Percentiles rank a stretch among this genome's conserved stretches.
phyloP scores from a whole-genome alignment of 1,284 basidiomycete species.

The Anthracocystis walkeri region DNA sequence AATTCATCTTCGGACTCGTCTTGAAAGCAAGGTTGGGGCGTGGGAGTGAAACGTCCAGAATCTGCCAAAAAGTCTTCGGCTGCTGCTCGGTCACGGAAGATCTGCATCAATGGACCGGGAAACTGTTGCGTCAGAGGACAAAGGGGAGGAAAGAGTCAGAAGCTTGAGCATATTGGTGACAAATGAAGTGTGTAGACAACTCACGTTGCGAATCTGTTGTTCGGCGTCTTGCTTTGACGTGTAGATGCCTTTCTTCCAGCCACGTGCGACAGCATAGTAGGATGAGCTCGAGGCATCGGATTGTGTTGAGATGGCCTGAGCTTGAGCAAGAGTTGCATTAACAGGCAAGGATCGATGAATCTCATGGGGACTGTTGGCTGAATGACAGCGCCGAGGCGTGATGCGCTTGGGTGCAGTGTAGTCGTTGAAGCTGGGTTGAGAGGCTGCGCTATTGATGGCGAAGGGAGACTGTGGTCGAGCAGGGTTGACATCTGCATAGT shows the following conservation, averaged over 20 bases:
- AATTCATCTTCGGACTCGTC: conserved; percentile 40
- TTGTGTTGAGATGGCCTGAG: not conserved
- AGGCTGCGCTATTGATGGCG: conserved; percentile 12
- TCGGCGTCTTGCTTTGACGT: conserved; percentile 40
- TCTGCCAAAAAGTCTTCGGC: conserved; percentile 36
- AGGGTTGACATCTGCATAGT: conserved; percentile 1
- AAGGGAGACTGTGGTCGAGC: conserved; percentile 27
- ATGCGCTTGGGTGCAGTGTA: conserved; percentile 9
- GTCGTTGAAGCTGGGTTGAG: conserved; percentile 3
- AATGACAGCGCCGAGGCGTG: conserved; percentile 10
- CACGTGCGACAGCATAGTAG: conserved; percentile 46
- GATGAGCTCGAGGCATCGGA: conserved; percentile 8
- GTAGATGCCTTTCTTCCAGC: conserved; percentile 56
- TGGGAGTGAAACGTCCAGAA: conserved; percentile 11
- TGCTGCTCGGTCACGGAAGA: conserved; percentile 35
- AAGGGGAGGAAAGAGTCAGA: not conserved
- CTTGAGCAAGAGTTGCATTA: not conserved
- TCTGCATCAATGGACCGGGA: conserved; percentile 41
- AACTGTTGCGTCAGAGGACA: conserved; percentile 20
- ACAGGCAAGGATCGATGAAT: not conserved
- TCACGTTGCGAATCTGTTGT: conserved; percentile 44
- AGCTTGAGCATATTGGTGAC: not conserved
- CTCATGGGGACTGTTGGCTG: conserved; percentile 13
- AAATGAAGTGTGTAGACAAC: conserved; percentile 2
- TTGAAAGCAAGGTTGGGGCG: conserved; percentile 1